Percentiles rank a stretch among this genome's conserved stretches.
Evolutionary conservation across 202 grass and related monocot genomes (phyloP).

Genomic region (Schoenoplectus tabernaemontani): DNA sequence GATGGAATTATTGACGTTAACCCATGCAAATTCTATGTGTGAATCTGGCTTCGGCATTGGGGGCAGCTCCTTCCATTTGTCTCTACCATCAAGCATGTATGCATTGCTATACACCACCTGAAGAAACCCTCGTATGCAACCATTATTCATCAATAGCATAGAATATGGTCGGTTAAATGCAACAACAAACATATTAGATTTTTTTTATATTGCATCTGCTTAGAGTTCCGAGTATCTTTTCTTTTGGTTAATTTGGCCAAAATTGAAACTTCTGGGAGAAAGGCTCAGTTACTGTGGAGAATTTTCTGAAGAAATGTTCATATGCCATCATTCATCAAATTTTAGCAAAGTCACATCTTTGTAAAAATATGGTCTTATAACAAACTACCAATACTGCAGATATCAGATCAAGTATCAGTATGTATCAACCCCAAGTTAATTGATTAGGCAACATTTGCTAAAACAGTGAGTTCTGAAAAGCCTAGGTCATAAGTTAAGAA

Average conservation of each 20-base stretch:
- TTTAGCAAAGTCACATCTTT: neutral
- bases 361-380: no score
- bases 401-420: no score
- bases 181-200: neutral
- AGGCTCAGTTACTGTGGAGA: neutral
- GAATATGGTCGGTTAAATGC: neutral
- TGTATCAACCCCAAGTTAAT: neutral
- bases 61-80: constrained; percentile 74
- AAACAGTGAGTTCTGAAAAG: neutral
- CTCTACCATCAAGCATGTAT: constrained; percentile 68
- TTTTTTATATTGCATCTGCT: no score
- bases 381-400: no score
- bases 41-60: constrained; percentile 93
- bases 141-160: neutral
- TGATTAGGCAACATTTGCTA: neutral
- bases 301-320: neutral
- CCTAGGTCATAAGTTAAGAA: neutral
- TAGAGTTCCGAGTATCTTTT: no score
- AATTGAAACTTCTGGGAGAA: neutral
- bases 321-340: neutral
- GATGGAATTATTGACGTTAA: constrained; percentile 81
- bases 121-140: constrained; percentile 7
- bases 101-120: constrained; percentile 87
- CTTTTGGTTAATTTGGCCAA: neutral
- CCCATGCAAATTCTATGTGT: constrained; percentile 98